Evolutionary conservation across 352 stramenopile genomes (phyloP), one percentile per base, ranked within the genome.

Genomic region (Globisporangium megalacanthum): DNA sequence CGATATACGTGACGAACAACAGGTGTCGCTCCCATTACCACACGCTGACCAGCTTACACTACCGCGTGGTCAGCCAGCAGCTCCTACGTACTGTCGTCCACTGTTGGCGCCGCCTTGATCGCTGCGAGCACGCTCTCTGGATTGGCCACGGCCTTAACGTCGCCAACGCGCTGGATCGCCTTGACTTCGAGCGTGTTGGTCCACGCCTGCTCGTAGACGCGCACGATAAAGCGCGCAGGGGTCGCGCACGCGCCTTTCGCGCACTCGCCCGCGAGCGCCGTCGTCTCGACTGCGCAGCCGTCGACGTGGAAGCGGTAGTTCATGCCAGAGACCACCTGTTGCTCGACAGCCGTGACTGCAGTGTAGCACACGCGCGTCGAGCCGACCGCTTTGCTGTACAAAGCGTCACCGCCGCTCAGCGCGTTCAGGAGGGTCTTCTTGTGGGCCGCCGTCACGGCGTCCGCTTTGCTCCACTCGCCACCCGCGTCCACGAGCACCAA

Each of bases 281-380:
- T 54, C 8, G 47, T 58, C 25, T 33, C 51, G 20, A 82, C 76
- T 20, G 45, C 25, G 60, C 83, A 94, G 36, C 81, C 83, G 33
- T 69, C 54, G 42, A 92, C 70, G 60, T 77, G 61, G 62, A 90
- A 90, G 57, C 68, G 64, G 65, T 89, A 94, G 66, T 90, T 90
- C 60, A 67, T 90, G 33, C 83, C 83, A 1, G 81, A 62, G 48
- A 94, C 83, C 47, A 89, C 77, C 53, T 94, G 61, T 37, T 61
- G 49, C 48, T 65, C 53, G 31, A 56, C 33, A 9, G 39, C 58
- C 44, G 49, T 54, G 53, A 83, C 58, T n/a, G 68, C 54, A 11
- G 65, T 46, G 58, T 66, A 78, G 54, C 73, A 83, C 51, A 83
- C 73, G 60, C 73, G 73, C 45, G 48, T 75, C 42, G 50, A n/a